Base-by-base conservation (phyloP, 805 yeast genomes). In the Clavispora fructus region DNA sequence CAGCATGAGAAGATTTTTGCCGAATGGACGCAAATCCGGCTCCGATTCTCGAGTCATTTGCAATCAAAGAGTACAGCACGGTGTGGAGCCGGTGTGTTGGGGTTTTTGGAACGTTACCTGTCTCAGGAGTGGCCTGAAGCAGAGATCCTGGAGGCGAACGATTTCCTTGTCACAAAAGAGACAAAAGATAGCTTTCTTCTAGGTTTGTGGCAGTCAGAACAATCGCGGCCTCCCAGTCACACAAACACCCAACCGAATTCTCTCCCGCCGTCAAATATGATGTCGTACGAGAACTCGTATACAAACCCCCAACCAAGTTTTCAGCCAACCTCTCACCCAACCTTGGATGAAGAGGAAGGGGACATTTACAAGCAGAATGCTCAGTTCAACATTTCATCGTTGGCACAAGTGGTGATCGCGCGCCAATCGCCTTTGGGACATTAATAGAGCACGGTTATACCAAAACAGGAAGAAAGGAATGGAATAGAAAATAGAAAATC, bases 1-100 rank as follows among this genome's bases (percentile, higher is more conserved):
- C 73, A 68, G 45, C 62, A 70, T 50, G 74, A 71, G 48, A 62
- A 65, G 2, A 54, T 71, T 6, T 47, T 56, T 37, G 58, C 65
- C 2, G 71, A 71, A 42, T 71, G 69, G 56, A 68, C 64, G 6
- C 62, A 64, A 12, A 66, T 71, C 11, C 50, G 74, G 31, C 55
- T 68, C 14, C 53, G 75, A 29, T 71, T 68, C 40, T 54, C 64
- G 13, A 55, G 55, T 9, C 38, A 31, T 39, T 29, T 46, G 25
- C 16, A 45, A 35, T 16, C 42, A 40, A 48, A 16, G 41, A 43
- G 42, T 31, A 16, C 11, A 35, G 43, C 32, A 35, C 25, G 41
- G n/a, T 44, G 51, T 35, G 41, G 37, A 6, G 47, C 51, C 6
- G 53, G 53, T 8, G 45, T 44, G 7, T 17, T 49, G 33, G 53